phyloP scores from a whole-genome alignment of 129 eudicot species.

The Silybum marianum region DNA sequence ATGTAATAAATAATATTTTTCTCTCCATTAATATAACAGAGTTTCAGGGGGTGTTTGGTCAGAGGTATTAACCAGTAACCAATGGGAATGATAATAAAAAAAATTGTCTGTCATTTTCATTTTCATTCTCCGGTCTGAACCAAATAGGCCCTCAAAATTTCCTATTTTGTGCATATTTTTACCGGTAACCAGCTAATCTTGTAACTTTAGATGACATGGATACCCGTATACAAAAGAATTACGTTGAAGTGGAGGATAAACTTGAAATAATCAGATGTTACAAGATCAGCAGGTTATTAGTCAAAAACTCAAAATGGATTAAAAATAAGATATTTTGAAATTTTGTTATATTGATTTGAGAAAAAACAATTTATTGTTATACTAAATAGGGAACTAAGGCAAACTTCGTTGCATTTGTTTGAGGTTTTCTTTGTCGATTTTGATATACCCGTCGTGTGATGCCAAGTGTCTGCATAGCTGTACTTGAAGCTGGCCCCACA shows the following conservation, averaged over 20 bases:
- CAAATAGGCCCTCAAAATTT: too few relatives aligned
- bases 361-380: background rate
- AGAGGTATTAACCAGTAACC: too few relatives aligned
- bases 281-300: background rate
- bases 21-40: background rate
- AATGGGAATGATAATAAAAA: too few relatives aligned
- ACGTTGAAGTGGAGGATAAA: background rate
- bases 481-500: constrained; percentile 64
- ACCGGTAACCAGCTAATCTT: background rate
- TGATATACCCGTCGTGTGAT: constrained; percentile 55
- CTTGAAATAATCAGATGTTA: background rate
- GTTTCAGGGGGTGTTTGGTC: too few relatives aligned
- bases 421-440: constrained; percentile 8
- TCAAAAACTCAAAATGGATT: background rate
- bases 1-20: too few relatives aligned
- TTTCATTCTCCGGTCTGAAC: too few relatives aligned
- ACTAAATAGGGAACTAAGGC: background rate
- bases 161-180: background rate
- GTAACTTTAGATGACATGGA: background rate
- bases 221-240: background rate
- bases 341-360: background rate
- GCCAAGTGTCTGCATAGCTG: constrained; percentile 84
- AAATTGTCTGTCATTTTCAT: too few relatives aligned
- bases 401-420: background rate
- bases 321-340: background rate